A percentile compares a stretch with the other conserved stretches of the same genome.
These are phyloP conservation scores for Diaporthe velutina DNA, from an alignment of 2,329 filamentous ascomycete species.

Conservation along the genomic window DNA sequence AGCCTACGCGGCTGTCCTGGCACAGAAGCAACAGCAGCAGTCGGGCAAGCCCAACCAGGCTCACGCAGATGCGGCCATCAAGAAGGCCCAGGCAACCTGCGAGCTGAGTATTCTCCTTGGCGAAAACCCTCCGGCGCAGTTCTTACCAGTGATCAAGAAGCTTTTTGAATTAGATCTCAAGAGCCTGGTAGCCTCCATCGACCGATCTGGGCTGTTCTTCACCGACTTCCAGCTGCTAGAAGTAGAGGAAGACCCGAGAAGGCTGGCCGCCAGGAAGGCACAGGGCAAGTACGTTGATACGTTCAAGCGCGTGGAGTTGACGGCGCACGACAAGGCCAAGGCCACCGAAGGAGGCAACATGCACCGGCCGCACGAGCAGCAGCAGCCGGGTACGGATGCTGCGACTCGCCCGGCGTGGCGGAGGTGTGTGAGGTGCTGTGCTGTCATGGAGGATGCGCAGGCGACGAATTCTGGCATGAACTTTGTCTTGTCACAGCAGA, in stretches of 20 bases:
- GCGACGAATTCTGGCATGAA: conserved; percentile 62
- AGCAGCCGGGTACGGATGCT: conserved; percentile 53
- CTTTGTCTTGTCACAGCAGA: conserved; percentile 67
- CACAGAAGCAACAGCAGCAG: conserved; percentile 57
- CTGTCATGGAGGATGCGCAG: conserved; percentile 73
- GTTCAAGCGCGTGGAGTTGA: conserved; percentile 72
- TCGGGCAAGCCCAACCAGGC: conserved; percentile 53
- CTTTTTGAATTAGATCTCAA: conserved; percentile 72
- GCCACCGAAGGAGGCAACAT: neutral
- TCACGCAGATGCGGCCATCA: conserved; percentile 57
- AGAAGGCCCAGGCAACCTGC: conserved; percentile 60
- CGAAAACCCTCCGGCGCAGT: conserved; percentile 58
- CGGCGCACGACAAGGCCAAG: conserved; percentile 60
- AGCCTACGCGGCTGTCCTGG: conserved; percentile 57
- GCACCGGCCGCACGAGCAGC: conserved; percentile 19
- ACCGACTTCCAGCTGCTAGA: conserved; percentile 79
- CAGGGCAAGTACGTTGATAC: conserved; percentile 61
- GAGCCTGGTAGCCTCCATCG: conserved; percentile 69
- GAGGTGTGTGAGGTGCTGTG: conserved; percentile 71
- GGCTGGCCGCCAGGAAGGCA: conserved; percentile 54
- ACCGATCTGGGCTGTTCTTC: conserved; percentile 79
- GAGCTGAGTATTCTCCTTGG: conserved; percentile 68
- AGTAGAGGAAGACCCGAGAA: conserved; percentile 68
- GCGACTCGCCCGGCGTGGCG: conserved; percentile 55
- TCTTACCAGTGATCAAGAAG: conserved; percentile 72